A percentile compares a stretch with the other conserved stretches of the same genome.
Evolutionary conservation across 2,329 filamentous ascomycete species (phyloP).

Genomic region (Colletotrichum higginsianum): DNA sequence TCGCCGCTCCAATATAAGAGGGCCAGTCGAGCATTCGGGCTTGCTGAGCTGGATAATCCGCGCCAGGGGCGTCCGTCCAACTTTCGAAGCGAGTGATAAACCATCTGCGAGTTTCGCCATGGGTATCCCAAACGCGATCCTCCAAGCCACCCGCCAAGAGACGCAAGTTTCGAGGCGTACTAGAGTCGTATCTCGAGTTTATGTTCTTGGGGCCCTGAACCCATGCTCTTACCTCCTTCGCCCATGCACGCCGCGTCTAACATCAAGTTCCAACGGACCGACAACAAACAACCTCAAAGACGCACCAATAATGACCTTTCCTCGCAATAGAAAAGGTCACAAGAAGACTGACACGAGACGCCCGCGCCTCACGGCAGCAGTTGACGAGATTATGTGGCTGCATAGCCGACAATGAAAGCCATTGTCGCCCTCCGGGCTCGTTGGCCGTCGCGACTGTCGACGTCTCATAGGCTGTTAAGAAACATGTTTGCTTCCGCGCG

Average conservation of each 20-base stretch:
- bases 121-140: conserved; percentile 13
- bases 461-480: background rate
- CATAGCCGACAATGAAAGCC: conserved; percentile 1
- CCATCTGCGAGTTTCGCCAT: too few species aligned
- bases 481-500: conserved; percentile 6
- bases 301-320: background rate
- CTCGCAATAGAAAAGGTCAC: background rate
- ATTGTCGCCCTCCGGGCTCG: background rate
- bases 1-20: too few species aligned
- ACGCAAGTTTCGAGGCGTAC: background rate
- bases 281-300: conserved; percentile 6
- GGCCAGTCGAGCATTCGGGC: too few species aligned
- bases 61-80: background rate
- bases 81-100: too few species aligned
- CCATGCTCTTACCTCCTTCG: background rate
- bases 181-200: too few species aligned
- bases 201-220: background rate
- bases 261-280: conserved; percentile 4
- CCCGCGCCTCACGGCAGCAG: conserved; percentile 12
- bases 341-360: background rate
- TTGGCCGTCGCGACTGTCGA: background rate
- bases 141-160: background rate
- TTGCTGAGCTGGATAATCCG: too few species aligned
- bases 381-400: conserved; percentile 35
- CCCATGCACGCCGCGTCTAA: conserved; percentile 4